Percentiles rank a stretch among this genome's conserved stretches.
These are phyloP conservation scores for Pichia manshurica DNA, from an alignment of 805 yeast genomes.

Conservation along the genomic window DNA sequence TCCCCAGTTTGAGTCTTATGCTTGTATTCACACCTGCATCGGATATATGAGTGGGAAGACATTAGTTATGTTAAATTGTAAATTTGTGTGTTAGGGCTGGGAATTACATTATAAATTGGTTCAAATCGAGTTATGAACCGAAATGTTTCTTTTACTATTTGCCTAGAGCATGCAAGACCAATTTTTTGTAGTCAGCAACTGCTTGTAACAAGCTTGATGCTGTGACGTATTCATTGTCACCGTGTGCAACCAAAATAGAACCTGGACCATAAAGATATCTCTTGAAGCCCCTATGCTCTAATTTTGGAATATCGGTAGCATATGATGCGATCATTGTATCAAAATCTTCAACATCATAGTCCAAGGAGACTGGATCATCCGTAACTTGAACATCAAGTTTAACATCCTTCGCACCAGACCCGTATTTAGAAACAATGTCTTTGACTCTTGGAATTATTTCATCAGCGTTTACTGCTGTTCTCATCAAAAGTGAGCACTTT, in stretches of 20 bases:
- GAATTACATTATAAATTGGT: too few species aligned
- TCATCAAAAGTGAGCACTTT: constrained; percentile 40
- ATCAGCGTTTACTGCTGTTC: constrained; percentile 47
- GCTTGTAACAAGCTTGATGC: constrained; percentile 42
- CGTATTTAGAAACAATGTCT: constrained; percentile 28
- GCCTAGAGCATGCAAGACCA: constrained; percentile 27
- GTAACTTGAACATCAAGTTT: constrained; percentile 12
- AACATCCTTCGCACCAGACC: constrained; percentile 13
- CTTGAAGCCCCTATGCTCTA: constrained; percentile 31
- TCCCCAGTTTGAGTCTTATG: constrained; percentile 18
- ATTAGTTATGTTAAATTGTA: not conserved
- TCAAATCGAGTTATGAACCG: too few species aligned
- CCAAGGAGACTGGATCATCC: constrained; percentile 42
- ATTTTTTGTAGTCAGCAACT: constrained; percentile 46
- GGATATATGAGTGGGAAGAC: constrained; percentile 18
- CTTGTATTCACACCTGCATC: constrained; percentile 15
- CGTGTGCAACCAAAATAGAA: constrained; percentile 54
- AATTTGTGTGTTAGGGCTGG: too few species aligned
- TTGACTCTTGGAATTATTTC: constrained; percentile 34
- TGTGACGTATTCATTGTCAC: constrained; percentile 48
- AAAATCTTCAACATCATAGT: constrained; percentile 61
- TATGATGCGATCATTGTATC: constrained; percentile 36
- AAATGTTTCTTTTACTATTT: not conserved
- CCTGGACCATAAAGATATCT: constrained; percentile 67
- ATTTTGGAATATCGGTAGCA: constrained; percentile 42